Percentiles rank a stretch among this genome's conserved stretches.
phyloP scores from a whole-genome alignment of 2,329 filamentous ascomycete species.

The Metarhizium rileyi region DNA sequence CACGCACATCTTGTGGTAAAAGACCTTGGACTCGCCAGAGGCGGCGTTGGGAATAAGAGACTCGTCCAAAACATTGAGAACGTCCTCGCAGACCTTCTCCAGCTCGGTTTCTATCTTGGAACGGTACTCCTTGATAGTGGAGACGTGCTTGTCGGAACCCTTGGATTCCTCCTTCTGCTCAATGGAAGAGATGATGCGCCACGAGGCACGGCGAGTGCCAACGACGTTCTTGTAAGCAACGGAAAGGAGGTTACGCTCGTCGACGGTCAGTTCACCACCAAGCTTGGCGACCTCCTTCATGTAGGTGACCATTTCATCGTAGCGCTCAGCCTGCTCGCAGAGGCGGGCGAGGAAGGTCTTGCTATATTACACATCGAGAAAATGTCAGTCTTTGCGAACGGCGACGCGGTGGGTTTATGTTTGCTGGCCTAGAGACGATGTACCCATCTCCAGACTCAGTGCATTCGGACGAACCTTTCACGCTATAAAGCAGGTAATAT shows the following conservation, averaged over 20 bases:
- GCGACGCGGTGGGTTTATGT: slow-evolving; percentile 6
- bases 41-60: slow-evolving; percentile 91
- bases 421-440: slow-evolving; percentile 5
- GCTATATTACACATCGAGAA: slow-evolving; percentile 39
- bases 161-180: slow-evolving; percentile 99
- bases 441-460: slow-evolving; percentile 7
- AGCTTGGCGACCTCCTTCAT: slow-evolving; percentile 99
- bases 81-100: slow-evolving; percentile 96
- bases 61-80: slow-evolving; percentile 88
- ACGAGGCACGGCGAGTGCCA: slow-evolving; percentile 93
- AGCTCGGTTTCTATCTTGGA: slow-evolving; percentile 97
- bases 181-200: slow-evolving; percentile 99
- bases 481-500: slow-evolving; percentile 40
- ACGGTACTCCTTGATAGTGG: slow-evolving; percentile 92
- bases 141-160: slow-evolving; percentile 90
- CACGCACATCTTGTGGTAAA: slow-evolving; percentile 98
- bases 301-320: slow-evolving; percentile 99
- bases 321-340: slow-evolving; percentile 99
- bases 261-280: slow-evolving; percentile 73
- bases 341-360: slow-evolving; percentile 99
- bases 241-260: slow-evolving; percentile 97
- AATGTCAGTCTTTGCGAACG: slow-evolving; percentile 18
- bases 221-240: slow-evolving; percentile 99
- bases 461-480: slow-evolving; percentile 50
- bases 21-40: slow-evolving; percentile 97